Percentiles rank a stretch among this genome's conserved stretches.
These are phyloP conservation scores for Pythium diclinum DNA, from an alignment of 352 stramenopile species.

Conservation along the genomic window DNA sequence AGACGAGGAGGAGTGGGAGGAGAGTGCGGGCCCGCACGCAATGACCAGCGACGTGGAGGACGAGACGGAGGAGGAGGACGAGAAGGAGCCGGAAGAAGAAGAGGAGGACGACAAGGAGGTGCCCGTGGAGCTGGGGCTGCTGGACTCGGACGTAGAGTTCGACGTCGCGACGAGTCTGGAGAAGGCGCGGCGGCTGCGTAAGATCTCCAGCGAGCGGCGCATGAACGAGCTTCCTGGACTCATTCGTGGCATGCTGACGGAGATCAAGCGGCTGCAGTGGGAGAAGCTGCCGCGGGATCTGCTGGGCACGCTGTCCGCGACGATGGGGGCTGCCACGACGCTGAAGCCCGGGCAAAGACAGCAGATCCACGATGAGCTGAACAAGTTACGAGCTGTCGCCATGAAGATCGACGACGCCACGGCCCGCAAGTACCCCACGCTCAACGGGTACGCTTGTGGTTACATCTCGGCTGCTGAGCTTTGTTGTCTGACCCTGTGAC, in stretches of 20 bases:
- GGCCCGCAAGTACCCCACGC: conserved; percentile 10
- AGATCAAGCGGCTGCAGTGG: conserved; percentile 12
- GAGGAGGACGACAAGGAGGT: conserved; percentile 11
- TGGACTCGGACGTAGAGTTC: conserved; percentile 15
- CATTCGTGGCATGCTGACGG: background rate
- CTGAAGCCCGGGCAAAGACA: conserved; percentile 7
- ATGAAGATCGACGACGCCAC: conserved; percentile 11
- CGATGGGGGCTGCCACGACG: conserved; percentile 12
- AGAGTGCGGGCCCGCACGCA: background rate
- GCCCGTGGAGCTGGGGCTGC: conserved; percentile 14
- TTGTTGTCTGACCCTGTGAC: background rate
- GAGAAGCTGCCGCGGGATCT: conserved; percentile 10
- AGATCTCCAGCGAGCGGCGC: conserved; percentile 16
- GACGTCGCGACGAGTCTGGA: conserved; percentile 10
- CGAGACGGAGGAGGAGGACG: background rate
- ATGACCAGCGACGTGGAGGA: background rate
- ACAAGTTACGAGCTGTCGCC: background rate
- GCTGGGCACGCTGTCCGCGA: conserved; percentile 14
- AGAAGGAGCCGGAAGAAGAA: background rate
- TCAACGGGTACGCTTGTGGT: background rate
- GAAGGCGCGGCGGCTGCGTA: conserved; percentile 16
- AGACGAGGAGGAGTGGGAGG: background rate
- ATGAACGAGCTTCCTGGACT: conserved; percentile 13
- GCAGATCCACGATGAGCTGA: background rate
- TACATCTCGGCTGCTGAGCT: background rate